These are phyloP conservation scores for Acacia melanoxylon DNA, from an alignment of 306 rosid genomes.

Conservation along the genomic window DNA sequence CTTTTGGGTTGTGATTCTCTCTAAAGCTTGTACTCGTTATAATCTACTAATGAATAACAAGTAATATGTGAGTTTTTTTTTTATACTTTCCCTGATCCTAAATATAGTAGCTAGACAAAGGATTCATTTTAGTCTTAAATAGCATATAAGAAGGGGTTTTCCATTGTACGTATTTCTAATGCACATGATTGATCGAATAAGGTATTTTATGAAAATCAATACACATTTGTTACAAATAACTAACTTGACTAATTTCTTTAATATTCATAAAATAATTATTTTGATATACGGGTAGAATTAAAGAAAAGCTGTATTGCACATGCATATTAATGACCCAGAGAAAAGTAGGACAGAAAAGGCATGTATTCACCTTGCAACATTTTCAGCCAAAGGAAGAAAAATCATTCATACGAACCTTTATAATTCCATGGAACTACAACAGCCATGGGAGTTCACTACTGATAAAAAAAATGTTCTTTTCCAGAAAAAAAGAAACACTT, in stretches of 20 bases:
- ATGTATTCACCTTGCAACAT: neutral
- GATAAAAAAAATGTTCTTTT: neutral
- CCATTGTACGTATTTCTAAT: too few relatives aligned
- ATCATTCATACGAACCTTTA: conserved; percentile 33
- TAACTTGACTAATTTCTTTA: too few relatives aligned
- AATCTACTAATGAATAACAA: neutral
- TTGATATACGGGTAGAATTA: too few relatives aligned
- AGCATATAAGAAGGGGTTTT: too few relatives aligned
- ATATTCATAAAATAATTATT: too few relatives aligned
- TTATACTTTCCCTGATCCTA: neutral
- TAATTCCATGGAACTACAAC: conserved; percentile 23
- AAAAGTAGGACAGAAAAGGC: neutral
- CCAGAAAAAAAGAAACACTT: neutral
- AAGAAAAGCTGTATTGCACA: neutral
- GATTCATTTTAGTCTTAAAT: too few relatives aligned
- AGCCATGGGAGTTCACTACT: conserved; percentile 26
- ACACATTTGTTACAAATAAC: too few relatives aligned
- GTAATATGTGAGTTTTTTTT: neutral
- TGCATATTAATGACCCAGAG: neutral
- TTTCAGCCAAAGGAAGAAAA: conserved; percentile 26
- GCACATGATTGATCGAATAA: too few relatives aligned
- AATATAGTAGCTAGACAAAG: too few relatives aligned
- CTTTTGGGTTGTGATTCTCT: too few relatives aligned
- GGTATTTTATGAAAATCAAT: too few relatives aligned
- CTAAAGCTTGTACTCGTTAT: too few relatives aligned